Base-by-base conservation (phyloP, 768 basidiomycete genomes). In the Leccinum subtestaceum region DNA sequence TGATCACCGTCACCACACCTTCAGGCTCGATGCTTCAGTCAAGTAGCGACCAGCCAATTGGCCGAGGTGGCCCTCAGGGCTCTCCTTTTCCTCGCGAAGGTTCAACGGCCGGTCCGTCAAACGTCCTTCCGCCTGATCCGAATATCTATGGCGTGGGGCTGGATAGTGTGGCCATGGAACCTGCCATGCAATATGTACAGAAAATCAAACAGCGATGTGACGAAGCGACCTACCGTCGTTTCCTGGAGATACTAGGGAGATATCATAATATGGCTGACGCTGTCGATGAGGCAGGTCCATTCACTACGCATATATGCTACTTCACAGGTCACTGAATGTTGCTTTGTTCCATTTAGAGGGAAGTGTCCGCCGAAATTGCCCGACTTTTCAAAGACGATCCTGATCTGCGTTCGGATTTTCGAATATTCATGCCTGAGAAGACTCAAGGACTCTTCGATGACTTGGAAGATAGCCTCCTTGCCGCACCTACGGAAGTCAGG, bases 141-240 rank as follows among this genome's bases (percentile, higher is more conserved):
- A 63, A 25, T 25, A 52, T 65, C 32, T 74, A 71, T 55, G 66
- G 72, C 11, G 17, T 74, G 68, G 66, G 70, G 25, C 65, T 75
- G 62, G 80, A 78, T 47, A 78, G 69, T 9, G 78, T 77, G 61
- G 76, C 84, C 23, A 83, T 89, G 45, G 84, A 87, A 64, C 87
- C 85, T 17, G 97, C 97, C 0, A 88, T 98, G 57, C 86, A 93
- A 66, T 98, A 96, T 65, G 94, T 99, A 32, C 94, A 95, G 75
- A 94, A 94, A 76, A 97, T 98, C 74, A 98, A 97, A 73, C 88
- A 89, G 59, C 86, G 94, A 15, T 97, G 93, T 74, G 91, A 96
- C 61, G 84, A 92, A 0, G 93, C 94, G 15, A 94, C 90, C 5
- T 93, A 93, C 63, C 82, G 84, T 55, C 83, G 85, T 63, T 93